Evolutionary conservation across 2,329 filamentous ascomycete genomes (phyloP), one percentile per base, ranked within the genome.

Genomic region (Talaromyces sp.): DNA sequence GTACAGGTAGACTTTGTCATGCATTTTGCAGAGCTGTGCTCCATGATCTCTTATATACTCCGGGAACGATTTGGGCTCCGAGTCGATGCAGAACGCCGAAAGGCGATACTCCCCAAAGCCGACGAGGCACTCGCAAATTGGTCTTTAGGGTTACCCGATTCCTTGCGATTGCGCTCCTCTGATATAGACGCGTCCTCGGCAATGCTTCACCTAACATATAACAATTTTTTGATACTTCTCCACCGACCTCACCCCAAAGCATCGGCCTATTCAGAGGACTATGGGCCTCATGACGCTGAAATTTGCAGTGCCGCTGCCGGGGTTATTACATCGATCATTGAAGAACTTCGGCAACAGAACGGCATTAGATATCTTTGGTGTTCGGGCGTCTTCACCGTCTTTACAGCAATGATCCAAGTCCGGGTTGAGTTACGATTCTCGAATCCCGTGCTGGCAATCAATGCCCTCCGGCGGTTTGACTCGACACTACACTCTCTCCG

Each of bases 1-100:
- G 81, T 82, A 23, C 75, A 78, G 66, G 65, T 72, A 10, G 77
- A 80, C 28, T 80, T 75, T 61, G 77, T 78, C 18, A 80, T 82
- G 28, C 76, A 83, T 34, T 81, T 82, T 56, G 78, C 80, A 2
- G 77, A 78, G 42, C 74, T 84, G 0, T 84, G 82, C 63, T 75
- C 80, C 23, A 80, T 84, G 67, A 79, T 83, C 50, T 81, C 75
- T 5, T 78, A 76, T 61, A 74, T 78, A 28, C 71, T 78, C 58
- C 73, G 76, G 18, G 76, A 78, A 62, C 69, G 76, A 31, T 79
- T 79, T 60, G 76, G 76, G 7, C 65, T 78, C 23, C 71, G 73
- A 33, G 74, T 77, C 52, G 76, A 68, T 33, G 75, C 68, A 64
- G 75, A 72, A 66, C 72, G 75, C 50, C 74, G 76, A 52, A 79